A percentile compares a stretch with the other conserved stretches of the same genome.
Evolutionary conservation across 192 early-diverging fungal species (phyloP).

Genomic region (Linnemannia schmuckeri): DNA sequence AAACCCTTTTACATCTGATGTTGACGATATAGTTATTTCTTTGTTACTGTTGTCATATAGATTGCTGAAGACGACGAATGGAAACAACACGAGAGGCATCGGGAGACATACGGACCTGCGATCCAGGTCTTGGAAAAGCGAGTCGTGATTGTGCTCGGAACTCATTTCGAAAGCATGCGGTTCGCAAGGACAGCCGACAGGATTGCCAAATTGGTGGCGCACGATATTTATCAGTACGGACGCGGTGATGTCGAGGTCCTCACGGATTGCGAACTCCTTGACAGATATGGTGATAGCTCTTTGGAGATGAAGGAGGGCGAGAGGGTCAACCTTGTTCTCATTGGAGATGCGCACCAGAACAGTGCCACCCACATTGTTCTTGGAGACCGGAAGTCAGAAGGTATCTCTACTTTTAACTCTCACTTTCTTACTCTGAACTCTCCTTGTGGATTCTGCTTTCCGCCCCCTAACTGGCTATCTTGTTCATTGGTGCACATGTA

Average conservation of each 20-base stretch:
- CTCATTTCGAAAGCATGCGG: slow-evolving; percentile 5
- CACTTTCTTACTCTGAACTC: neutral
- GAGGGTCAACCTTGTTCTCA: slow-evolving; percentile 68
- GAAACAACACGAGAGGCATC: slow-evolving; percentile 62
- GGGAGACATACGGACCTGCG: slow-evolving; percentile 77
- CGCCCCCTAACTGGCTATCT: neutral
- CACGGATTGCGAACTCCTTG: slow-evolving; percentile 66
- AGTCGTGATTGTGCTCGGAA: slow-evolving; percentile 28
- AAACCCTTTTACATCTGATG: too few species aligned
- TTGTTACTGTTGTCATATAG: neutral
- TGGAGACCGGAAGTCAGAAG: slow-evolving; percentile 53
- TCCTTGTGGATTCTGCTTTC: neutral
- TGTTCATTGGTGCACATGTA: neutral
- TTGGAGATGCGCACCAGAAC: slow-evolving; percentile 74
- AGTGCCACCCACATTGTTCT: slow-evolving; percentile 58
- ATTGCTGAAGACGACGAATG: slow-evolving; percentile 22
- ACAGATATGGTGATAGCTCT: slow-evolving; percentile 44
- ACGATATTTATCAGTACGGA: slow-evolving; percentile 77
- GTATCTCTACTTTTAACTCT: slow-evolving; percentile 21
- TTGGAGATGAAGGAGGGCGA: neutral
- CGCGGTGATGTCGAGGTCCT: slow-evolving; percentile 71
- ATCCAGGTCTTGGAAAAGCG: slow-evolving; percentile 46
- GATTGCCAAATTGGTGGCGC: slow-evolving; percentile 68
- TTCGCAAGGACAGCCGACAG: slow-evolving; percentile 51
- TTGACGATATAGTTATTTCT: neutral